phyloP scores from a whole-genome alignment of 805 yeast species.

The Ogataea degrootiae region DNA sequence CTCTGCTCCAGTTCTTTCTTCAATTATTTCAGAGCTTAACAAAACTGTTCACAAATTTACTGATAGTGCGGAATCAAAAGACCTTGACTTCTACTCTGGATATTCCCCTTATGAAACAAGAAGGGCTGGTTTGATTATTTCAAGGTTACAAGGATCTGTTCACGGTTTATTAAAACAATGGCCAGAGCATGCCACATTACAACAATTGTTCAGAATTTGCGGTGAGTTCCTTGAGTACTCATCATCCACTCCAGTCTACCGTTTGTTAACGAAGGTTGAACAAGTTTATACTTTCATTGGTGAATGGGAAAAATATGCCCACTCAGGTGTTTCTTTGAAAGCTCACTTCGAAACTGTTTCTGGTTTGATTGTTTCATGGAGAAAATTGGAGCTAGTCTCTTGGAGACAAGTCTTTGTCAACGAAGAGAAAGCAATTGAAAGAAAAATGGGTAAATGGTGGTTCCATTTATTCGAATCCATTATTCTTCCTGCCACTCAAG shows the following conservation, averaged over 20 bases:
- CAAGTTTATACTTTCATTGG: conserved; percentile 75
- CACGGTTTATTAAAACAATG: conserved; percentile 54
- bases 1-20: conserved; percentile 29
- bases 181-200: conserved; percentile 94
- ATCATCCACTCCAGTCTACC: conserved; percentile 66
- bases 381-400: conserved; percentile 77
- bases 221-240: conserved; percentile 63
- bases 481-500: conserved; percentile 45
- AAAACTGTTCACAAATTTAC: conserved; percentile 29
- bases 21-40: conserved; percentile 32
- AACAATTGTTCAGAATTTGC: conserved; percentile 57
- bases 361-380: conserved; percentile 78
- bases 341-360: conserved; percentile 55
- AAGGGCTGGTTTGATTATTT: conserved; percentile 48
- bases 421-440: conserved; percentile 49
- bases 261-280: conserved; percentile 75
- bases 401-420: conserved; percentile 74
- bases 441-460: conserved; percentile 79
- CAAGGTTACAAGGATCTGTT: conserved; percentile 41
- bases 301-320: conserved; percentile 94
- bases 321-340: conserved; percentile 64
- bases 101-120: conserved; percentile 56
- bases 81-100: conserved; percentile 63
- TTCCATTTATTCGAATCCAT: conserved; percentile 81
- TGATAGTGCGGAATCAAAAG: conserved; percentile 14